A percentile compares a stretch with the other conserved stretches of the same genome.
phyloP scores from a whole-genome alignment of 129 eudicot genomes.

The Dittrichia graveolens region DNA sequence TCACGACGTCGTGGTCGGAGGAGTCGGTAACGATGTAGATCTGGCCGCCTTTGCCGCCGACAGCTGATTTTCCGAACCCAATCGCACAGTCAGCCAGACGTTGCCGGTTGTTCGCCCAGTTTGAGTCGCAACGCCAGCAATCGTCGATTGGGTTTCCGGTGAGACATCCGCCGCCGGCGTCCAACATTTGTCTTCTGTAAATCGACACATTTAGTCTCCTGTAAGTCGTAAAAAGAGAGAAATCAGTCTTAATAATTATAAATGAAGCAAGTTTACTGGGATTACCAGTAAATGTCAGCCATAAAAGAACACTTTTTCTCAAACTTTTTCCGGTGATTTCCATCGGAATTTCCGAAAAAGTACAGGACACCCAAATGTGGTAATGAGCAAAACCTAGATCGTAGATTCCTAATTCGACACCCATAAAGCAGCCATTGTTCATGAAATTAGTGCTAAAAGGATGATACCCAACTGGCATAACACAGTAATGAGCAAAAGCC shows the following conservation, averaged over 20 bases:
- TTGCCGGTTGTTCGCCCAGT: constrained; percentile 77
- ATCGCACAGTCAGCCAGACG: constrained; percentile 87
- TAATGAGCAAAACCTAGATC: constrained; percentile 34
- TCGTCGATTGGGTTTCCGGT: constrained; percentile 98
- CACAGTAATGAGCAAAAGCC: constrained; percentile 30
- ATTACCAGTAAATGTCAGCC: neutral
- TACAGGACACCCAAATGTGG: constrained; percentile 9
- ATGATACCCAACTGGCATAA: constrained; percentile 26
- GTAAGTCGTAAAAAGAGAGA: constrained; percentile 16
- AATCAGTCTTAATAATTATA: neutral
- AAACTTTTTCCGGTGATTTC: constrained; percentile 7
- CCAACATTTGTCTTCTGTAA: constrained; percentile 58
- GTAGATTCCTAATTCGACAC: neutral
- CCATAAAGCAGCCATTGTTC: too few relatives aligned
- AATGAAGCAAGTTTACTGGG: neutral
- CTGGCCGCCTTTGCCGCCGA: constrained; percentile 91
- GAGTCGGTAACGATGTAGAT: constrained; percentile 82
- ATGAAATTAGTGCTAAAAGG: neutral
- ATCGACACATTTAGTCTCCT: constrained; percentile 75
- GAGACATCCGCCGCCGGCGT: constrained; percentile 42
- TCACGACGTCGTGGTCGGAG: constrained; percentile 78
- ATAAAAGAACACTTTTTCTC: constrained; percentile 1
- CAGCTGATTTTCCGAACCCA: constrained; percentile 78
- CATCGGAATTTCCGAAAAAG: neutral
- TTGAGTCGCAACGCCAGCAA: constrained; percentile 92